These are phyloP conservation scores for Fraxinus excelsior DNA, from an alignment of 257 asterid species.

Conservation along the genomic window DNA sequence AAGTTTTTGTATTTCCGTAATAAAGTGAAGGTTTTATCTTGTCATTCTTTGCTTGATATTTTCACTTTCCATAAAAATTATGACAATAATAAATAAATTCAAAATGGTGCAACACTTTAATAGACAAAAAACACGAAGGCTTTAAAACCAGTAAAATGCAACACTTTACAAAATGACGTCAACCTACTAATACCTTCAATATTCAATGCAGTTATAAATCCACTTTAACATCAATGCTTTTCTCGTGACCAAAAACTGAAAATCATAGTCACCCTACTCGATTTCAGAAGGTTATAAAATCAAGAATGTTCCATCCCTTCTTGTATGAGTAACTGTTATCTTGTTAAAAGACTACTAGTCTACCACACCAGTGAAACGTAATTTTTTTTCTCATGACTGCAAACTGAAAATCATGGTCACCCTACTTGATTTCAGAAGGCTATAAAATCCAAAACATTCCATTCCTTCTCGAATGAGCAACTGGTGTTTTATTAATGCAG, in stretches of 20 bases:
- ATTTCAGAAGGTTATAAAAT: not conserved
- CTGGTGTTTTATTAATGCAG: not conserved
- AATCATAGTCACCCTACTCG: not conserved
- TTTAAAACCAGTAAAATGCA: not conserved
- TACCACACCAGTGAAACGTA: not conserved
- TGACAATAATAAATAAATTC: not conserved
- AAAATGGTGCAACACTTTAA: not conserved
- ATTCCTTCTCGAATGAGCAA: not conserved
- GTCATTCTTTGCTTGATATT: not conserved
- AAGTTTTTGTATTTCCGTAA: not conserved
- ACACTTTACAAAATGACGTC: not conserved
- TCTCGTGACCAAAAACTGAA: not conserved
- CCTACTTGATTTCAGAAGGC: too few relatives aligned
- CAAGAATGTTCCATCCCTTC: not conserved
- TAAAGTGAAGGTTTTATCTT: not conserved
- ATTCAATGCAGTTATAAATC: not conserved
- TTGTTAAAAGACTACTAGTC: too few relatives aligned
- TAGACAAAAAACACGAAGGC: not conserved
- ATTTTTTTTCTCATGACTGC: not conserved
- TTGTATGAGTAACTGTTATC: not conserved
- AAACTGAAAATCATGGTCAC: too few relatives aligned
- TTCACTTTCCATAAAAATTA: not conserved
- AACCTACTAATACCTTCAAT: not conserved
- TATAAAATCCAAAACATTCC: too few relatives aligned
- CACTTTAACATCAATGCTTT: not conserved